These are phyloP conservation scores for Orbilia ellipsospora DNA, from an alignment of 2,329 filamentous ascomycete species.

Conservation along the genomic window DNA sequence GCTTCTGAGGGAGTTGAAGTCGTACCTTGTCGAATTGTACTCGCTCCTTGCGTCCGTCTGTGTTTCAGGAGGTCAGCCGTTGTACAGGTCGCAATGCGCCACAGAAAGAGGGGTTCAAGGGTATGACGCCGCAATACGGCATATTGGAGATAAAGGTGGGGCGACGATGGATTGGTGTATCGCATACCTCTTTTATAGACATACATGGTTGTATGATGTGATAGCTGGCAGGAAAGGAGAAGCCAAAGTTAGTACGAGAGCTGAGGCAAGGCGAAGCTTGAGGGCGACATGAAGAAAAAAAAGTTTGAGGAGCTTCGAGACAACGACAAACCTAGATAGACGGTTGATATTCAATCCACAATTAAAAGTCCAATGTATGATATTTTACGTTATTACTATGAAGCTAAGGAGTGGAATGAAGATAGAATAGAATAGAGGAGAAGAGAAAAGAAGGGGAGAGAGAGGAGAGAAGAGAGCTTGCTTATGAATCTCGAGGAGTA, in stretches of 20 bases:
- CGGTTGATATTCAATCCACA: constrained; percentile 8
- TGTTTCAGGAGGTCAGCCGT: constrained; percentile 25
- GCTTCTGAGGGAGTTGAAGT: not conserved
- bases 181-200: constrained; percentile 71
- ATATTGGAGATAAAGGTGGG: not conserved
- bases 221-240: constrained; percentile 3
- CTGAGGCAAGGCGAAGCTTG: not conserved
- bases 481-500: constrained; percentile 60
- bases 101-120: constrained; percentile 11
- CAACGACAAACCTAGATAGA: constrained; percentile 31
- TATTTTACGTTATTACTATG: not conserved
- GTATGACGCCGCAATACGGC: constrained; percentile 7
- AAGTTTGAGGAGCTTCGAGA: constrained; percentile 29
- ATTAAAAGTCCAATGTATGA: constrained; percentile 7
- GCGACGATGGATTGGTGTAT: constrained; percentile 1
- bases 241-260: constrained; percentile 1
- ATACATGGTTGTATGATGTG: constrained; percentile 66
- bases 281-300: not conserved
- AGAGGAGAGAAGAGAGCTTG: constrained; percentile 56
- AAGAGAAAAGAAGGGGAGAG: constrained; percentile 60
- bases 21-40: constrained; percentile 92
- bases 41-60: constrained; percentile 99
- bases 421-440: constrained; percentile 56
- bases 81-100: constrained; percentile 13
- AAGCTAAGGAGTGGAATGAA: constrained; percentile 36